Percentiles rank a stretch among this genome's conserved stretches.
phyloP scores from a whole-genome alignment of 371 early-diverging fungal genomes.

The Mucor irregularis region DNA sequence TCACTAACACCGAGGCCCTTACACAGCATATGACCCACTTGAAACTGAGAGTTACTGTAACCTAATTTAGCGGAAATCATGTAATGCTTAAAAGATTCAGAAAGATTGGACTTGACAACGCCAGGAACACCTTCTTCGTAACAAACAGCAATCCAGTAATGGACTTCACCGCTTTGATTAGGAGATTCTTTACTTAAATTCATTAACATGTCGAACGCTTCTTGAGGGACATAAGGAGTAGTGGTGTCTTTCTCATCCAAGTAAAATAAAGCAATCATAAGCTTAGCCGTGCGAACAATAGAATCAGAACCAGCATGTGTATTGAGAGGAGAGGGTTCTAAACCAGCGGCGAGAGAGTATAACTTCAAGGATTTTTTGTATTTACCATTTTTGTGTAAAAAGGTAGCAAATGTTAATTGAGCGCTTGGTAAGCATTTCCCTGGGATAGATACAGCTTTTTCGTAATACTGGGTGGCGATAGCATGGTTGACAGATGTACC shows the following conservation, averaged over 20 bases:
- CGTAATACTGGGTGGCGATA: constrained; percentile 67
- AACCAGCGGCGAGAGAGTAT: constrained; percentile 47
- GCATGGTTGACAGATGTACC: constrained; percentile 56
- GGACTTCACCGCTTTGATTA: constrained; percentile 14
- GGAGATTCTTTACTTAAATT: constrained; percentile 11
- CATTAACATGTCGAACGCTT: constrained; percentile 34
- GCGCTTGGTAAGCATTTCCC: constrained; percentile 46
- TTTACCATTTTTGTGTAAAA: constrained; percentile 34
- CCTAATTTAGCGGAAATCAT: constrained; percentile 32
- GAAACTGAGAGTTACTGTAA: constrained; percentile 39
- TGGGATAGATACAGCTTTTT: constrained; percentile 49
- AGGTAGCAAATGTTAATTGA: constrained; percentile 38
- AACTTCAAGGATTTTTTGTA: constrained; percentile 36
- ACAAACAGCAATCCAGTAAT: constrained; percentile 47
- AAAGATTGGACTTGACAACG: constrained; percentile 22
- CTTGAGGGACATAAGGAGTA: constrained; percentile 19
- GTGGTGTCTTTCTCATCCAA: constrained; percentile 36
- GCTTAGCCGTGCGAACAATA: constrained; percentile 24
- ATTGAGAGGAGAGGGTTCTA: constrained; percentile 23
- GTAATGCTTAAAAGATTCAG: constrained; percentile 36
- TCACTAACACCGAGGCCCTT: constrained; percentile 54
- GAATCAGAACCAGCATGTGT: constrained; percentile 38
- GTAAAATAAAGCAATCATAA: constrained; percentile 42
- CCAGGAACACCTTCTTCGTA: constrained; percentile 44
- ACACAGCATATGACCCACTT: constrained; percentile 50